Percentiles rank a stretch among this genome's conserved stretches.
Evolutionary conservation across 495 filamentous ascomycete genomes (phyloP).

Genomic region (Massariosphaeria phaeospora): DNA sequence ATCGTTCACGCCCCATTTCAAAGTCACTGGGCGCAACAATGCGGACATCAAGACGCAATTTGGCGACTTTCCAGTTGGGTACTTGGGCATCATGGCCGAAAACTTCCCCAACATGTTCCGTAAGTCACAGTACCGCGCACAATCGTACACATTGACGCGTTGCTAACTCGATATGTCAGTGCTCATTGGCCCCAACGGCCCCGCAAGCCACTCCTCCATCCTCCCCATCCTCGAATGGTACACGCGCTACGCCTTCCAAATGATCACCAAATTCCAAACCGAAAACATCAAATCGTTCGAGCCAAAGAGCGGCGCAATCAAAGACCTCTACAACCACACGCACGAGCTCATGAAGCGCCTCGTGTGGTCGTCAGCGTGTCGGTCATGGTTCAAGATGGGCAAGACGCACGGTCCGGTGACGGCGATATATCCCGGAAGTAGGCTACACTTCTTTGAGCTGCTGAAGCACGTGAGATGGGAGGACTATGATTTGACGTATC

Average conservation of each 20-base stretch:
- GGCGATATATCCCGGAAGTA: constrained; percentile 9
- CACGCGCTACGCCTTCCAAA: constrained; percentile 15
- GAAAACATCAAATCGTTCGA: constrained; percentile 18
- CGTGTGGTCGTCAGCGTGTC: constrained; percentile 9
- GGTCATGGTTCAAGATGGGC: constrained; percentile 17
- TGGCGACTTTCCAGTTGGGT: constrained; percentile 9
- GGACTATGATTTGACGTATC: constrained; percentile 20
- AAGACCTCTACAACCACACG: constrained; percentile 12
- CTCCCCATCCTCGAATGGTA: constrained; percentile 18
- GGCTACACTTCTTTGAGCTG: constrained; percentile 18
- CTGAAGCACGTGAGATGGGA: constrained; percentile 24
- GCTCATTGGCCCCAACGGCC: constrained; percentile 15
- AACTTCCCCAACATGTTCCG: constrained; percentile 13
- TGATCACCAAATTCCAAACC: constrained; percentile 14
- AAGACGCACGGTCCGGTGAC: constrained; percentile 11
- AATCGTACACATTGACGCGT: neutral
- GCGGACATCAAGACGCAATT: constrained; percentile 10
- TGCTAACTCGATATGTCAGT: neutral
- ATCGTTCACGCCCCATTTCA: constrained; percentile 13
- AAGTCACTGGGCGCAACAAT: constrained; percentile 11
- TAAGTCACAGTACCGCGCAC: neutral
- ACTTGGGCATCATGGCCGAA: constrained; percentile 9
- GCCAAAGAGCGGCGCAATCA: constrained; percentile 10
- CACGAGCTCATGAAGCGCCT: constrained; percentile 17
- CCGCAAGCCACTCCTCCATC: constrained; percentile 2